Conservation (phyloP, 345 rosid species). For the Salix caprea region DNA sequence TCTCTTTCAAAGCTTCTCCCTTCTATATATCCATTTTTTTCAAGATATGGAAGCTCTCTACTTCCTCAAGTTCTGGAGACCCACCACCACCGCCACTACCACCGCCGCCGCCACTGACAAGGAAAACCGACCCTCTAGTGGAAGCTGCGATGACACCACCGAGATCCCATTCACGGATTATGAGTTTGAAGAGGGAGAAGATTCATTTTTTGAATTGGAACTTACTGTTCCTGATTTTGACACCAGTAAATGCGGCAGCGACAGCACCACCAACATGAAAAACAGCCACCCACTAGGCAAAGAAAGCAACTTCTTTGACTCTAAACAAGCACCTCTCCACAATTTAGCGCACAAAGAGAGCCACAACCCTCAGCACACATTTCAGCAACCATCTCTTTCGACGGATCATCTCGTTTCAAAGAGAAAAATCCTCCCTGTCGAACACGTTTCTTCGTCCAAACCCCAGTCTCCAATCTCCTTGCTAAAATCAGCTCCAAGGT, state of each 20-base stretch:
- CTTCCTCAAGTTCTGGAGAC: slow-evolving; percentile 57
- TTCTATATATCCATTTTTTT: not conserved
- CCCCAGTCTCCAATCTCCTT: slow-evolving; percentile 61
- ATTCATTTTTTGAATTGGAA: slow-evolving; percentile 83
- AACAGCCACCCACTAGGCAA: slow-evolving; percentile 1
- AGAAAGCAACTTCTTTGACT: slow-evolving; percentile 18
- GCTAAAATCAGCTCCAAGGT: slow-evolving; percentile 60
- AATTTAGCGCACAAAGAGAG: slow-evolving; percentile 1
- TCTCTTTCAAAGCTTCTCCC: not conserved
- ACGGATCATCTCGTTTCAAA: slow-evolving; percentile 47
- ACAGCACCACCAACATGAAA: not conserved
- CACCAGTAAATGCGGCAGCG: slow-evolving; percentile 11
- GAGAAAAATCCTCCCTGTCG: slow-evolving; percentile 68
- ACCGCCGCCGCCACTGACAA: slow-evolving; percentile 10
- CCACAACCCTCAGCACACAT: slow-evolving; percentile 16
- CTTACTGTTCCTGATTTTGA: slow-evolving; percentile 50
- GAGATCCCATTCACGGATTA: slow-evolving; percentile 22
- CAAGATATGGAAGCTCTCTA: slow-evolving; percentile 60
- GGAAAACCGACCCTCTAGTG: slow-evolving; percentile 20
- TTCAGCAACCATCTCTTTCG: slow-evolving; percentile 22
- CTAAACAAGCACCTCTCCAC: slow-evolving; percentile 8
- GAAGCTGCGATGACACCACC: slow-evolving; percentile 1
- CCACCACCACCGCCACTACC: slow-evolving; percentile 23
- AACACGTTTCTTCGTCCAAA: slow-evolving; percentile 31
- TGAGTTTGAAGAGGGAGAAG: slow-evolving; percentile 67